A percentile compares a stretch with the other conserved stretches of the same genome.
Evolutionary conservation across 768 basidiomycete genomes (phyloP).

Genomic region (Mycena indigotica): DNA sequence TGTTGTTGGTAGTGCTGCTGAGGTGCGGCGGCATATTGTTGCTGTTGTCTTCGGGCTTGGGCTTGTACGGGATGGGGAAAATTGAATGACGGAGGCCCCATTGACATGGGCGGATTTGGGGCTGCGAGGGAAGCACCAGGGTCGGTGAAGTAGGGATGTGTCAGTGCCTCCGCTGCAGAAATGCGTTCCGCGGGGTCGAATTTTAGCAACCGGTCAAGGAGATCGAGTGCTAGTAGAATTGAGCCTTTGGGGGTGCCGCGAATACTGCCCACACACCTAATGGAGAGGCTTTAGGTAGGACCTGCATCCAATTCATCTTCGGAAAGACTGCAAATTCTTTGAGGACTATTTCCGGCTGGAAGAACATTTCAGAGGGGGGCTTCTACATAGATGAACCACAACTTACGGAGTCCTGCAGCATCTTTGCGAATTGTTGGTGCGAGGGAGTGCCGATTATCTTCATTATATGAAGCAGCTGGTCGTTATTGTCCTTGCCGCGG

Average conservation of each 20-base stretch:
- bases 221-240: constrained; percentile 70
- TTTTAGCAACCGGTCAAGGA: constrained; percentile 91
- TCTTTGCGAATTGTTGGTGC: constrained; percentile 84
- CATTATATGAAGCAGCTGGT: constrained; percentile 97
- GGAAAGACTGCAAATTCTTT: constrained; percentile 87
- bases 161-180: constrained; percentile 87
- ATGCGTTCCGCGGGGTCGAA: constrained; percentile 94
- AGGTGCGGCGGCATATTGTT: background rate
- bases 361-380: constrained; percentile 2
- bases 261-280: constrained; percentile 52
- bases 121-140: constrained; percentile 43
- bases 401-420: constrained; percentile 85
- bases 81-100: constrained; percentile 70
- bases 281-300: constrained; percentile 85
- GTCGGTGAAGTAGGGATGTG: constrained; percentile 87
- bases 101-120: constrained; percentile 49
- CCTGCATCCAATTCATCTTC: constrained; percentile 77
- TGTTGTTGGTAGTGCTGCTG: constrained; percentile 17
- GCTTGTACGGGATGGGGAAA: constrained; percentile 64
- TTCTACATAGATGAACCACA: background rate
- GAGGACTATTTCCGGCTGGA: constrained; percentile 76
- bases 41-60: constrained; percentile 4
- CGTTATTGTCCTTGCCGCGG: constrained; percentile 95
- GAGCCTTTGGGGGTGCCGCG: constrained; percentile 20
- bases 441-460: constrained; percentile 94